phyloP scores from a whole-genome alignment of 176 grass and related monocot species.

The Neostapfia colusana region DNA sequence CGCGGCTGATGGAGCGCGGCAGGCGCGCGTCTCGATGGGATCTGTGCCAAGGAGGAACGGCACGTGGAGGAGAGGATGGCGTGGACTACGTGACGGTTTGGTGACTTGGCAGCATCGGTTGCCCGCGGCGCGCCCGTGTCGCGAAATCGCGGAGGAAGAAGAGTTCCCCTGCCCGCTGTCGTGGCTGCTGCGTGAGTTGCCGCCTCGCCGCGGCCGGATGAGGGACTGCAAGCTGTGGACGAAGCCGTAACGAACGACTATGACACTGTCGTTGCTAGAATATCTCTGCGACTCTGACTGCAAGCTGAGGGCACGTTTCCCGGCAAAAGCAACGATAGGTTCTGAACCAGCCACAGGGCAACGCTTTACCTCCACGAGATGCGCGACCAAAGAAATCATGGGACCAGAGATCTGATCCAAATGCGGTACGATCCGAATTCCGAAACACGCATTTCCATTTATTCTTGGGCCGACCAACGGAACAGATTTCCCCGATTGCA shows the following conservation, averaged over 20 bases:
- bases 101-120: not conserved
- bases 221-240: too few species aligned
- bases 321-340: not conserved
- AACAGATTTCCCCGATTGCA: not conserved
- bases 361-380: not conserved
- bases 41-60: not conserved
- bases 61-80: conserved; percentile 14
- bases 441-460: not conserved
- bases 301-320: not conserved
- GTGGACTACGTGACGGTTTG: not conserved
- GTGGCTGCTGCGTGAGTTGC: too few species aligned
- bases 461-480: not conserved
- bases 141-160: not conserved
- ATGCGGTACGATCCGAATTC: not conserved
- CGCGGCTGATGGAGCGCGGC: not conserved
- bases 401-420: not conserved
- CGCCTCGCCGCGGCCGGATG: too few species aligned
- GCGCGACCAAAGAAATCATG: not conserved
- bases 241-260: not conserved
- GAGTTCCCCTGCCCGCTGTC: not conserved
- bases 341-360: not conserved
- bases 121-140: not conserved
- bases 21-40: not conserved
- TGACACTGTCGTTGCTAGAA: not conserved
- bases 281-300: too few species aligned